Evolutionary conservation across 331 rosid genomes (phyloP).

Genomic region (Pyracantha coccinea): DNA sequence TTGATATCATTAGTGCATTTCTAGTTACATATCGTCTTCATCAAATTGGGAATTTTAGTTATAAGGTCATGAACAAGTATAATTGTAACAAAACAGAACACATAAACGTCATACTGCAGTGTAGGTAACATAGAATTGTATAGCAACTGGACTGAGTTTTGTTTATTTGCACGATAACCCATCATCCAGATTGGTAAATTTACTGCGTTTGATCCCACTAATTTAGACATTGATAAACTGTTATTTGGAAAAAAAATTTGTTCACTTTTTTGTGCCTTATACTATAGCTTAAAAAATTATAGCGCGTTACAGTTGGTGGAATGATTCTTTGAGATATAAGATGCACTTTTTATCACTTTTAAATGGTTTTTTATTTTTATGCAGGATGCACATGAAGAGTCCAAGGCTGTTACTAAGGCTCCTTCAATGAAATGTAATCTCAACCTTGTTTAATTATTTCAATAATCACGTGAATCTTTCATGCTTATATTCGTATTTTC

Average conservation of each 20-base stretch:
- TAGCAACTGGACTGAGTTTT: background rate
- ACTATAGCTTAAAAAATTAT: background rate
- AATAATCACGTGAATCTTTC: background rate
- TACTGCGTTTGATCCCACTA: background rate
- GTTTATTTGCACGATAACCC: background rate
- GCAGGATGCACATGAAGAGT: conserved; percentile 71
- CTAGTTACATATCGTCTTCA: background rate
- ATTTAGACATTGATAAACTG: background rate
- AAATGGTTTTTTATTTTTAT: background rate
- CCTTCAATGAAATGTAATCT: conserved; percentile 77
- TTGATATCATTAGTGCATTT: background rate
- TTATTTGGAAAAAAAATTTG: background rate
- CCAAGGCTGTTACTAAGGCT: conserved; percentile 86
- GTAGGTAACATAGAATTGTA: background rate
- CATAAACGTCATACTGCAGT: background rate
- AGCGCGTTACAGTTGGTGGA: background rate
- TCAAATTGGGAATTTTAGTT: background rate
- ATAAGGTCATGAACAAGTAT: background rate
- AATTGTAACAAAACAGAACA: background rate
- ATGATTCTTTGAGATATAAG: conserved; percentile 1
- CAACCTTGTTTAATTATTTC: background rate
- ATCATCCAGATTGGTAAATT: background rate
- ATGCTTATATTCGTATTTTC: background rate
- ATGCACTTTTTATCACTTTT: conserved; percentile 1
- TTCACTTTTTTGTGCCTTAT: background rate